These are phyloP conservation scores for Cymbopogon citratus DNA, from an alignment of 176 grass and related monocot species.

Conservation along the genomic window DNA sequence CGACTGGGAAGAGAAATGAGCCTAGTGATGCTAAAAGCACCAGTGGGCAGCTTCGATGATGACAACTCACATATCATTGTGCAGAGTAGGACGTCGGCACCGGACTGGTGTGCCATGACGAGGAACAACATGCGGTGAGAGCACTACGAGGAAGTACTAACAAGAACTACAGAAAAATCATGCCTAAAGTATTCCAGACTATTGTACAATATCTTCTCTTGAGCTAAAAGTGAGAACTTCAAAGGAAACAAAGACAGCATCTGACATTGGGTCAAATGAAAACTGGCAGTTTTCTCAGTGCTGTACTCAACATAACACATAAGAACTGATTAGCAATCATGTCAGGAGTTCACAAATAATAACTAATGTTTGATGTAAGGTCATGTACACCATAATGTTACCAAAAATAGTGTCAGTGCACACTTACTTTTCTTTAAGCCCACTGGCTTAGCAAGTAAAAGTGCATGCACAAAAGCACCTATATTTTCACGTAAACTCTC, in stretches of 20 bases:
- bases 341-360: not conserved
- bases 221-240: not conserved
- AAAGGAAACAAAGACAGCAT: not conserved
- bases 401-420: not conserved
- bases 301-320: not conserved
- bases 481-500: constrained; percentile 91
- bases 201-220: not conserved
- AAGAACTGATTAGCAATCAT: not conserved
- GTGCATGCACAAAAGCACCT: constrained; percentile 88
- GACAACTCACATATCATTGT: not conserved
- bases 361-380: constrained; percentile 23
- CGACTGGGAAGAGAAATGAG: not conserved
- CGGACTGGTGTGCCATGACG: not conserved
- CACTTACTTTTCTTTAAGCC: constrained; percentile 96
- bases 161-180: not conserved
- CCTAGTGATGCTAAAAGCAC: not conserved
- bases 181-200: not conserved
- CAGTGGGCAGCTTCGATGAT: not conserved
- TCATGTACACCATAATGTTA: not conserved
- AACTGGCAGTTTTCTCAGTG: not conserved
- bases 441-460: constrained; percentile 91
- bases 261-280: not conserved
- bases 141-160: not conserved
- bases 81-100: not conserved
- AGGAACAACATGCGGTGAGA: not conserved